A percentile compares a stretch with the other conserved stretches of the same genome.
phyloP scores from a whole-genome alignment of 495 filamentous ascomycete species.

The Hypoxylon fuscum region DNA sequence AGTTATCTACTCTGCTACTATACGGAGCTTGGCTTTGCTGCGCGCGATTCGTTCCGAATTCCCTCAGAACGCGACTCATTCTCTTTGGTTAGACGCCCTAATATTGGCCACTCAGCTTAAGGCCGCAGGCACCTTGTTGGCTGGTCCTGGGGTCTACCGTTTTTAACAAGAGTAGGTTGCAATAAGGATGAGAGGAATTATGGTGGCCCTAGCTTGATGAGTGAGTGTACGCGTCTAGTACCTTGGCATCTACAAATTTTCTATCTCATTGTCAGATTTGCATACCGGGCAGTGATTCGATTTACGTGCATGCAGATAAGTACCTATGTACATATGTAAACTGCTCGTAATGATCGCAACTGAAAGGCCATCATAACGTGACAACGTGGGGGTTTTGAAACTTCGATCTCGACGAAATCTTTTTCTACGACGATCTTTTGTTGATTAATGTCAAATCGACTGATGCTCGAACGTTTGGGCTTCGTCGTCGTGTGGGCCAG shows the following conservation, averaged over 20 bases:
- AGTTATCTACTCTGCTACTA: not conserved
- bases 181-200: constrained; percentile 4
- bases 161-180: constrained; percentile 4
- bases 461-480: constrained; percentile 36
- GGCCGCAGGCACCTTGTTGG: constrained; percentile 7
- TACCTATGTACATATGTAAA: no score
- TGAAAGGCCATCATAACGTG: constrained; percentile 25
- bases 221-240: constrained; percentile 4
- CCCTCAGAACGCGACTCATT: no score
- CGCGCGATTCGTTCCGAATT: not conserved
- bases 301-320: constrained; percentile 21
- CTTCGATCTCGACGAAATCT: no score
- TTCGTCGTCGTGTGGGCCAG: constrained; percentile 15
- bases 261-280: constrained; percentile 9
- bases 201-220: constrained; percentile 10
- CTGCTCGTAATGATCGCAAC: no score
- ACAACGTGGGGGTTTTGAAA: constrained; percentile 14
- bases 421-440: constrained; percentile 13
- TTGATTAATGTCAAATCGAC: constrained; percentile 20
- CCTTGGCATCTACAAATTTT: constrained; percentile 14
- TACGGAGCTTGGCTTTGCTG: not conserved
- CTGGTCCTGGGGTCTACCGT: not conserved
- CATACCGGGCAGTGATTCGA: constrained; percentile 19
- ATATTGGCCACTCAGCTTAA: no score
- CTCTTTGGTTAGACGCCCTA: not conserved